Evolutionary conservation across 257 asterid genomes (phyloP).

Genomic region (Nicotiana knightiana): DNA sequence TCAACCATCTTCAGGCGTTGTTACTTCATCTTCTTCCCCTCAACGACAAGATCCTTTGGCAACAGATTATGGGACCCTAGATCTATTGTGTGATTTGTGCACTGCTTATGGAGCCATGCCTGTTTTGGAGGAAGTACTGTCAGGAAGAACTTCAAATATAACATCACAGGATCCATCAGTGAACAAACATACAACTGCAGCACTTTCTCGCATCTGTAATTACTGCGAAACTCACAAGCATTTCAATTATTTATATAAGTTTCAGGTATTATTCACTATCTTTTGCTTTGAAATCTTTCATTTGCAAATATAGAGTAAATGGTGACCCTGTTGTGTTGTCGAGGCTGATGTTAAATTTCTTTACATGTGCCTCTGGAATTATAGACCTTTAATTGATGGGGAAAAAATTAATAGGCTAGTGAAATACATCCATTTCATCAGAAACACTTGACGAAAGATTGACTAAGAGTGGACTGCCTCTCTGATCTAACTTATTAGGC

Average conservation of each 20-base stretch:
- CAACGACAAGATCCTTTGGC: conserved; percentile 81
- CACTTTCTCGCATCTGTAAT: conserved; percentile 82
- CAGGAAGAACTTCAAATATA: conserved; percentile 39
- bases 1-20: conserved; percentile 60
- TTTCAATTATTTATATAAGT: conserved; percentile 82
- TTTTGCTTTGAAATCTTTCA: conserved; percentile 12
- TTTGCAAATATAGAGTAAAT: conserved; percentile 1
- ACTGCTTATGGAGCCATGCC: conserved; percentile 85
- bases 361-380: neutral
- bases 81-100: conserved; percentile 83
- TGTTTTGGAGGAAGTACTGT: conserved; percentile 79
- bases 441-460: neutral
- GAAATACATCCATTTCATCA: conserved; percentile 1
- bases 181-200: conserved; percentile 77
- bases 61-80: conserved; percentile 86
- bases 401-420: neutral
- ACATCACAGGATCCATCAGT: conserved; percentile 46
- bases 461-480: conserved; percentile 1
- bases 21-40: conserved; percentile 76
- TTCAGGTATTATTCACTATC: conserved; percentile 55
- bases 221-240: conserved; percentile 92
- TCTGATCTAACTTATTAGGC: neutral
- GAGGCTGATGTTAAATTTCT: neutral
- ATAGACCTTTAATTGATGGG: neutral
- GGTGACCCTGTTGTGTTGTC: neutral